These are phyloP conservation scores for Aspergillus sp. DNA, from an alignment of 2,329 filamentous ascomycete genomes.

Conservation along the genomic window DNA sequence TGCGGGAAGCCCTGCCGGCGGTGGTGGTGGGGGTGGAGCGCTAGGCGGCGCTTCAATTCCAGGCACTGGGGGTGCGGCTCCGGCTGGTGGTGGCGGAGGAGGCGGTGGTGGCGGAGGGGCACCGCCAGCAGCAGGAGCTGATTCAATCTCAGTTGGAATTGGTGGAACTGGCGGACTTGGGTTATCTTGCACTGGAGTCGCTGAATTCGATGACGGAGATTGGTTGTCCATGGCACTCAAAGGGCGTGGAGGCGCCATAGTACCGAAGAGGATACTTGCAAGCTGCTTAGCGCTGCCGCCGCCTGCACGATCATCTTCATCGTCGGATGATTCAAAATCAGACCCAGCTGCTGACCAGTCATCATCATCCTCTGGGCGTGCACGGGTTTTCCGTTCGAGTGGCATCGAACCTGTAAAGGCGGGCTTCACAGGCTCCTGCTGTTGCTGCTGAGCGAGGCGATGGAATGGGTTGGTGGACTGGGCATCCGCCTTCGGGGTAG, in stretches of 20 bases:
- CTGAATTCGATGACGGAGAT: constrained; percentile 48
- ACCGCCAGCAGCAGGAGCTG: constrained; percentile 27
- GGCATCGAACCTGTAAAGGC: constrained; percentile 54
- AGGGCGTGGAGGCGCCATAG: constrained; percentile 90
- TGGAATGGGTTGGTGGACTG: constrained; percentile 96
- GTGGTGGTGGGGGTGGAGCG: constrained; percentile 49
- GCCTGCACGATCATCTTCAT: constrained; percentile 73
- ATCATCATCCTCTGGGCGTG: constrained; percentile 62
- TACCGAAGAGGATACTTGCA: constrained; percentile 92
- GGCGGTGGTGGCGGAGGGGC: constrained; percentile 37
- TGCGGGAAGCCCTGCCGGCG: constrained; percentile 33
- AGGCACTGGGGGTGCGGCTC: constrained; percentile 3
- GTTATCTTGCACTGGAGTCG: constrained; percentile 45
- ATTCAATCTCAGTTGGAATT: constrained; percentile 16
- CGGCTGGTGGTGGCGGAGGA: constrained; percentile 32
- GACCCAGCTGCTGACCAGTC: constrained; percentile 84
- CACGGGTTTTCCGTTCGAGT: constrained; percentile 50
- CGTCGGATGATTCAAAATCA: constrained; percentile 68
- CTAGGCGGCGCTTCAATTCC: constrained; percentile 24
- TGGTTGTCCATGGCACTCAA: constrained; percentile 79
- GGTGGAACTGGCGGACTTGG: constrained; percentile 36
- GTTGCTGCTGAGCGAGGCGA: constrained; percentile 71
- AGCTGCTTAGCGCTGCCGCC: constrained; percentile 86
- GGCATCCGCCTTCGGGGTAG: constrained; percentile 47
- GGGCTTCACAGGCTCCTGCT: constrained; percentile 53